Percentiles rank a stretch among this genome's conserved stretches.
phyloP scores from a whole-genome alignment of 2,329 filamentous ascomycete species.

The Fusarium brevicatenulatum region DNA sequence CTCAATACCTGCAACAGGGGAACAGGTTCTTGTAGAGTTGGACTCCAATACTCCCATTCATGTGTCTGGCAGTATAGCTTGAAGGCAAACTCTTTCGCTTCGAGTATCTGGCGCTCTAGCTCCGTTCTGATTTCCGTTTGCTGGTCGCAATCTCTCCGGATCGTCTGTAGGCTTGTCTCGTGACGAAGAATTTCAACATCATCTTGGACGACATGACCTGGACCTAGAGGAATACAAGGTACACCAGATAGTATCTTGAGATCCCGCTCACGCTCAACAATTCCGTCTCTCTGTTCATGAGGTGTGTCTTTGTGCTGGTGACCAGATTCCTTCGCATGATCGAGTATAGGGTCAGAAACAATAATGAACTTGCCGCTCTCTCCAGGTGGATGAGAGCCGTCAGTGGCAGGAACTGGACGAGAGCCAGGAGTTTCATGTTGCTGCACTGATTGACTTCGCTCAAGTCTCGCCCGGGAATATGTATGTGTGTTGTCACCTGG shows the following conservation, averaged over 20 bases:
- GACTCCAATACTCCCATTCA: not conserved
- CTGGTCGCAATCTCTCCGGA: not conserved
- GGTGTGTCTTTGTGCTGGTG: not conserved
- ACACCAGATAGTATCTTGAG: too few species aligned
- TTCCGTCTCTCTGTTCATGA: not conserved
- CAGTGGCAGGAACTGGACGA: not conserved
- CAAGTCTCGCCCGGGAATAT: not conserved
- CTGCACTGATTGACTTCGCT: not conserved
- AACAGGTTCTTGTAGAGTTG: not conserved
- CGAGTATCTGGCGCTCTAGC: not conserved
- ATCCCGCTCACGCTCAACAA: not conserved
- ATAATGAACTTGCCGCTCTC: not conserved
- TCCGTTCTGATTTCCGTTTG: not conserved
- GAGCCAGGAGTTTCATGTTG: conserved; percentile 1
- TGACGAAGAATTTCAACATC: not conserved
- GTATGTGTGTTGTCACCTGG: not conserved
- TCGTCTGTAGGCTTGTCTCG: not conserved
- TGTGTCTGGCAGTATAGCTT: not conserved
- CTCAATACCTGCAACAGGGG: not conserved
- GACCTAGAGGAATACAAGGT: not conserved
- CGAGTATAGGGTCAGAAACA: not conserved
- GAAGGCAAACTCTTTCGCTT: not conserved
- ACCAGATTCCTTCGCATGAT: too few species aligned
- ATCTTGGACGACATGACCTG: not conserved
- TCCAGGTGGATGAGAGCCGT: too few species aligned